Conservation (phyloP, 495 filamentous ascomycete genomes). For the Neurospora sp. region DNA sequence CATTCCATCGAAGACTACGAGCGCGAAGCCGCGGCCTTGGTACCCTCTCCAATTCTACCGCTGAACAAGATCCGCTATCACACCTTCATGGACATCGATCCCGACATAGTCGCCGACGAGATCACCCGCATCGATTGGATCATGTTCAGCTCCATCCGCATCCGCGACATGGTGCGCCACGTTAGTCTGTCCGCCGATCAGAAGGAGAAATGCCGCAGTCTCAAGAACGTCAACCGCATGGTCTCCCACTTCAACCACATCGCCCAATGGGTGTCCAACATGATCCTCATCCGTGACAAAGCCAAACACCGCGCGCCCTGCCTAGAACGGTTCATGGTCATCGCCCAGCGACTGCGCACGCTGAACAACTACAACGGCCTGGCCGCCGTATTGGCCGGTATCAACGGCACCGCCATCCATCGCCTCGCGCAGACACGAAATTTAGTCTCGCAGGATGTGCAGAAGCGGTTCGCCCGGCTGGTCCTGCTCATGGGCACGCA, state of each 20-base stretch:
- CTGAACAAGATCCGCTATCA: slow-evolving; percentile 76
- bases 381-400: slow-evolving; percentile 84
- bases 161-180: slow-evolving; percentile 85
- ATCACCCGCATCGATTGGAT: slow-evolving; percentile 94
- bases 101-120: slow-evolving; percentile 79
- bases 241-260: slow-evolving; percentile 94
- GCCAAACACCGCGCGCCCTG: slow-evolving; percentile 85
- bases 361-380: slow-evolving; percentile 96
- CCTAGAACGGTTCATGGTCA: slow-evolving; percentile 87
- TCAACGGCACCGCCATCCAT: slow-evolving; percentile 78
- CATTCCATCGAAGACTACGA: slow-evolving; percentile 63
- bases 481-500: slow-evolving; percentile 87
- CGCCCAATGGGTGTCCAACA: slow-evolving; percentile 81
- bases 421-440: slow-evolving; percentile 75
- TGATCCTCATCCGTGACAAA: slow-evolving; percentile 88
- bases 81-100: slow-evolving; percentile 65
- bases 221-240: slow-evolving; percentile 86
- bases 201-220: slow-evolving; percentile 66
- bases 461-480: slow-evolving; percentile 77
- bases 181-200: slow-evolving; percentile 62
- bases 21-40: slow-evolving; percentile 54
- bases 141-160: slow-evolving; percentile 93
- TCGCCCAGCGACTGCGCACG: slow-evolving; percentile 73
- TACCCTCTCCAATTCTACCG: slow-evolving; percentile 46
- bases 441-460: slow-evolving; percentile 55